Evolutionary conservation across 768 basidiomycete genomes (phyloP).

Genomic region (Mycena latifolia): DNA sequence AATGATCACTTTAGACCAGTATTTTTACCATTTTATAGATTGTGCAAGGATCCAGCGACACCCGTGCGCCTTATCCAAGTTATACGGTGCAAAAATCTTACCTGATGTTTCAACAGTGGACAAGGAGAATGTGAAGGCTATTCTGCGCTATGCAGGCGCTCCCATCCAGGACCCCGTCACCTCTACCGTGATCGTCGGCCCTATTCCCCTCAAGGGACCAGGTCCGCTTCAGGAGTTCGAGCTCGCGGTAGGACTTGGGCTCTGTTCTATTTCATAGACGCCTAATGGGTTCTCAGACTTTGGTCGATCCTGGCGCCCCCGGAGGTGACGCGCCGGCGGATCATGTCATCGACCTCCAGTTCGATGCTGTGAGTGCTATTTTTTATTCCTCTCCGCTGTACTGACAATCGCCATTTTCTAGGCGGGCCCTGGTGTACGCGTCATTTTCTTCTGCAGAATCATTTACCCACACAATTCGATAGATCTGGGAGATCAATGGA

Average conservation of each 20-base stretch:
- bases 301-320: slow-evolving; percentile 23
- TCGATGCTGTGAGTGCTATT: slow-evolving; percentile 4
- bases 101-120: slow-evolving; percentile 38
- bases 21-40: background rate
- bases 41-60: background rate
- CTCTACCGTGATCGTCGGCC: background rate
- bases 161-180: slow-evolving; percentile 50
- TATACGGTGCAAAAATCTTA: background rate
- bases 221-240: background rate
- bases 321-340: slow-evolving; percentile 35
- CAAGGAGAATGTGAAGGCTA: slow-evolving; percentile 49
- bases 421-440: slow-evolving; percentile 25
- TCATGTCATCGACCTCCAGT: slow-evolving; percentile 30
- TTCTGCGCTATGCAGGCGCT: slow-evolving; percentile 58
- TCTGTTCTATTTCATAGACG: background rate
- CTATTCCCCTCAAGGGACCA: background rate
- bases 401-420: background rate
- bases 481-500: slow-evolving; percentile 38
- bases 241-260: background rate
- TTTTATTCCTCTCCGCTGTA: too few relatives aligned
- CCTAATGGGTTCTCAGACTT: background rate
- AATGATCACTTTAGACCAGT: background rate
- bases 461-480: background rate
- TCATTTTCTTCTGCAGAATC: background rate
- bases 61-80: background rate